phyloP scores from a whole-genome alignment of 495 filamentous ascomycete species.

The Xylaria intraflava region DNA sequence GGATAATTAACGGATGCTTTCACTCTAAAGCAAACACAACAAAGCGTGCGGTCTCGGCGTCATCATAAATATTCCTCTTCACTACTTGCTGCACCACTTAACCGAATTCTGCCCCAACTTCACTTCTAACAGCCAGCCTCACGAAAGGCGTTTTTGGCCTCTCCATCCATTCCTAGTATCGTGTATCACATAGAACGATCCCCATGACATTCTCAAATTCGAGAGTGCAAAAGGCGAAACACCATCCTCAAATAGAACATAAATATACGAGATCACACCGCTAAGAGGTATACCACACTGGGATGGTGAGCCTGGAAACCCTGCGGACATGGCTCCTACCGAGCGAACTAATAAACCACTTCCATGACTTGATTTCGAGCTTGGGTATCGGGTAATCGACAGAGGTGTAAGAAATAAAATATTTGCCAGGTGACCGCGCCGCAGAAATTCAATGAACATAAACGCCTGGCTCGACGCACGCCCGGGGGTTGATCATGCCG shows the following conservation, averaged over 20 bases:
- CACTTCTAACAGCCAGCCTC: background rate
- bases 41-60: too few species aligned
- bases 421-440: background rate
- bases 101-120: too few species aligned
- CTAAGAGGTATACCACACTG: background rate
- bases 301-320: background rate
- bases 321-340: background rate
- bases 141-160: background rate
- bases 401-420: constrained; percentile 5
- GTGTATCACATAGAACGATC: background rate
- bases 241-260: background rate
- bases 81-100: too few species aligned
- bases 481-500: background rate
- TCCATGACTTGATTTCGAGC: constrained; percentile 1
- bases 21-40: too few species aligned
- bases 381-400: constrained; percentile 6
- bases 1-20: too few species aligned
- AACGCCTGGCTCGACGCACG: background rate
- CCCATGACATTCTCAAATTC: background rate
- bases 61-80: too few species aligned
- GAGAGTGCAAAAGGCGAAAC: background rate
- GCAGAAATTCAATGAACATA: background rate
- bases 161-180: background rate
- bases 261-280: background rate
- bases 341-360: background rate